Conservation (phyloP, 2,329 filamentous ascomycete genomes). For the Pyrenophora teres region DNA sequence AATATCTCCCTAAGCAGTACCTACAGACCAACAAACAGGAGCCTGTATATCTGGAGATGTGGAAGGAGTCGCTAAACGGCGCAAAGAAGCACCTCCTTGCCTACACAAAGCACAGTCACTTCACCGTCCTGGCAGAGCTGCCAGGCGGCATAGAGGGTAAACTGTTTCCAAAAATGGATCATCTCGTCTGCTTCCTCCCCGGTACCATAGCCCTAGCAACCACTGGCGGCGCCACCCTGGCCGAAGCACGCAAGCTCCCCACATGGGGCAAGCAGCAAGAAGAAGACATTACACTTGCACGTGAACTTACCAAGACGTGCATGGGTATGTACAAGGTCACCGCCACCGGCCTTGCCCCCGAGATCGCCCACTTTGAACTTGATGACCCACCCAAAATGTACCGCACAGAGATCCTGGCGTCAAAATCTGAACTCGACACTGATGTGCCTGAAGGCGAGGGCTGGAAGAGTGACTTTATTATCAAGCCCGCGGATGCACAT, state of each 20-base stretch:
- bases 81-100: constrained; percentile 91
- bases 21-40: constrained; percentile 89
- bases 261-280: constrained; percentile 79
- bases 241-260: constrained; percentile 71
- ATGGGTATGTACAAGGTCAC: constrained; percentile 97
- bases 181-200: constrained; percentile 95
- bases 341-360: constrained; percentile 86
- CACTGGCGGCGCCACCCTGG: constrained; percentile 77
- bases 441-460: constrained; percentile 52
- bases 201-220: constrained; percentile 90
- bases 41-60: constrained; percentile 86
- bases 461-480: constrained; percentile 78
- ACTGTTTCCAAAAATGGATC: constrained; percentile 92
- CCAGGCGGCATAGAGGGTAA: constrained; percentile 69
- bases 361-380: constrained; percentile 90
- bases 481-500: constrained; percentile 83
- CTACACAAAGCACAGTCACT: constrained; percentile 77
- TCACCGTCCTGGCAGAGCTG: constrained; percentile 89
- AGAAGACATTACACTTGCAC: constrained; percentile 82
- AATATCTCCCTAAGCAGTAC: constrained; percentile 98
- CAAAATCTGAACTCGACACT: constrained; percentile 47
- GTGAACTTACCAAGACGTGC: constrained; percentile 93
- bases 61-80: constrained; percentile 82
- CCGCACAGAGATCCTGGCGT: constrained; percentile 50
- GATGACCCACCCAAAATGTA: constrained; percentile 69